Percentiles rank a stretch among this genome's conserved stretches.
Conservation (phyloP, 768 basidiomycete species). For the Floccularia luteovirens region DNA sequence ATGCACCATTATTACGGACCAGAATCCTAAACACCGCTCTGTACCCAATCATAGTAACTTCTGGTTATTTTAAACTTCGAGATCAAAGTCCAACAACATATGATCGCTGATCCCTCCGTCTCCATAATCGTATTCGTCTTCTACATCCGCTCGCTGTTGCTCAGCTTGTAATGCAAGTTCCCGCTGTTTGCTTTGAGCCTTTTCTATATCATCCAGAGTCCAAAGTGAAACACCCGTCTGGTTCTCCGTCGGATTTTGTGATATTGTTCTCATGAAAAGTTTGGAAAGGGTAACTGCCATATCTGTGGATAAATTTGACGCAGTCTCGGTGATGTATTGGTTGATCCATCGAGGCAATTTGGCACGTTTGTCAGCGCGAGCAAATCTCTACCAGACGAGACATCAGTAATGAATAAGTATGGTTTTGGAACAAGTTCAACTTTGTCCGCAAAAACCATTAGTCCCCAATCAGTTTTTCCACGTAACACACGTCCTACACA, state of each 20-base stretch:
- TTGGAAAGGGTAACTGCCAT: slow-evolving; percentile 95
- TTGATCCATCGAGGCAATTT: slow-evolving; percentile 99
- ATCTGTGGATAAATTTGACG: slow-evolving; percentile 95
- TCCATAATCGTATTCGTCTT: slow-evolving; percentile 56
- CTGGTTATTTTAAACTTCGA: slow-evolving; percentile 23
- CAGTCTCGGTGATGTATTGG: slow-evolving; percentile 97
- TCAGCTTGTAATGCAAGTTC: slow-evolving; percentile 49
- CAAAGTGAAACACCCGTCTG: slow-evolving; percentile 92
- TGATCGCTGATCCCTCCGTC: slow-evolving; percentile 63
- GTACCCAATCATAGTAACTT: too few relatives aligned
- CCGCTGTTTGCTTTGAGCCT: slow-evolving; percentile 76
- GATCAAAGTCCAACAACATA: slow-evolving; percentile 52
- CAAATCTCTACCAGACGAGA: slow-evolving; percentile 59
- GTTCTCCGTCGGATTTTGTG: slow-evolving; percentile 95
- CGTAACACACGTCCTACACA: slow-evolving; percentile 97
- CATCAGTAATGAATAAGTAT: not conserved
- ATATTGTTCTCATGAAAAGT: slow-evolving; percentile 97
- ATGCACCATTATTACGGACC: too few relatives aligned
- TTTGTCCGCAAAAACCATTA: slow-evolving; percentile 99
- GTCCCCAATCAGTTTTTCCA: slow-evolving; percentile 98
- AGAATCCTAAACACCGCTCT: too few relatives aligned
- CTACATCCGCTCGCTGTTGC: slow-evolving; percentile 25
- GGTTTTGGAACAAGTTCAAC: slow-evolving; percentile 29
- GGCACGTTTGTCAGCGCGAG: slow-evolving; percentile 86
- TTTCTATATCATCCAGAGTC: slow-evolving; percentile 89